Evolutionary conservation across 495 filamentous ascomycete genomes (phyloP), one percentile per base, ranked within the genome.

Genomic region (Aspergillus carlsbadensis): DNA sequence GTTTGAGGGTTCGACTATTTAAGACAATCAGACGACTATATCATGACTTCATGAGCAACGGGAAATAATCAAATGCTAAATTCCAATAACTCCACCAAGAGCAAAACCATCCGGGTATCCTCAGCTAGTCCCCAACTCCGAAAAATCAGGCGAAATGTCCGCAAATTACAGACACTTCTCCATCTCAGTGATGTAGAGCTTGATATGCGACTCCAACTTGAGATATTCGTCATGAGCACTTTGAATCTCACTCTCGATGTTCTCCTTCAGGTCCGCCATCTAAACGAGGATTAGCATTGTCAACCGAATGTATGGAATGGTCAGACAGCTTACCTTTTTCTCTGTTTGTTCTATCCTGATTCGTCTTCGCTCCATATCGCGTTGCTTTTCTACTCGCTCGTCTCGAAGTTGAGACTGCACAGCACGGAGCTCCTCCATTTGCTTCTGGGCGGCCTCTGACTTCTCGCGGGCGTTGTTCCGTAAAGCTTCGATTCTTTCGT

Each of bases 101-200:
- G 41, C 57, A 44, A 34, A 58, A 61, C 49, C 56, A 58, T 20
- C 67, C 65, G 74, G 74, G 74, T 77, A 77, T 77, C 72, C 73
- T 74, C 65, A 62, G 69, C 58, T 60, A 56, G 68, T 64, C 69
- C 56, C 54, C 66, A 76, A 77, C 72, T 74, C 71, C 72, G 64
- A 57, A 65, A 62, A 64, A 69, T 37, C 45, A 44, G 63, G 36
- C 42, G 33, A 63, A 56, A 67, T 52, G 49, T 33, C 50, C 36
- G 33, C 56, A 29, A 20, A 33, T 87, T 67, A 91, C 57, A 92
- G 81, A 56, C 84, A 86, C 74, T 97, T 92, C 70, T 98, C 95
- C 92, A 98, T 96, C 80, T 98, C 92, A 22, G 87, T 96, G 69
- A 98, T 94, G 77, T 98, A 98, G 56, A 96, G 79, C 71, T 90